Conservation (phyloP, 1,139 yeast species). For the Cylindricascospora bacillispora region DNA sequence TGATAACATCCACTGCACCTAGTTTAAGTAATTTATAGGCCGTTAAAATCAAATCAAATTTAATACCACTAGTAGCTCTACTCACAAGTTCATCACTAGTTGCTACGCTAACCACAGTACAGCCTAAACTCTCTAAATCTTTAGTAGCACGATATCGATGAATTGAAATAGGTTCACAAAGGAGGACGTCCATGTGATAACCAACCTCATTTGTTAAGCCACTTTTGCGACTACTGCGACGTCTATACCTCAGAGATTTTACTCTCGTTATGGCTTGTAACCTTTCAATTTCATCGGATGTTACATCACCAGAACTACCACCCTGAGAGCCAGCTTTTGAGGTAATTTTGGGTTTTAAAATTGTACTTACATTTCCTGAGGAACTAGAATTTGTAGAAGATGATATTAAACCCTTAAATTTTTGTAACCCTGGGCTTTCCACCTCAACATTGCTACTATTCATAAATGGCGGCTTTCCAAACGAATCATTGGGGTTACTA, state of each 20-base stretch:
- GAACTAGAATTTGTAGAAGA: conserved; percentile 7
- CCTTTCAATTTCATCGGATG: conserved; percentile 18
- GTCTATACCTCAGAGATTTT: conserved; percentile 18
- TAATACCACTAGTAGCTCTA: conserved; percentile 70
- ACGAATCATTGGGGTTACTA: too few species aligned
- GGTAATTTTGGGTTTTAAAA: conserved; percentile 5
- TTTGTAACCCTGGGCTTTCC: conserved; percentile 13
- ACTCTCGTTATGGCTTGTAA: conserved; percentile 22
- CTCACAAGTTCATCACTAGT: conserved; percentile 78
- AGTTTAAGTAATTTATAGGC: conserved; percentile 59
- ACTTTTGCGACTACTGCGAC: conserved; percentile 21
- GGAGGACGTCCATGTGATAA: conserved; percentile 44
- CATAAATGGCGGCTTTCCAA: conserved; percentile 3
- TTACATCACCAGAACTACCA: conserved; percentile 10
- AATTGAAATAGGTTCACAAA: conserved; percentile 82
- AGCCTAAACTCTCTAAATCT: conserved; percentile 58
- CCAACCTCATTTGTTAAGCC: conserved; percentile 14
- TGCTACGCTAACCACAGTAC: conserved; percentile 66
- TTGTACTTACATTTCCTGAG: conserved; percentile 2
- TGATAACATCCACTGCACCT: conserved; percentile 61
- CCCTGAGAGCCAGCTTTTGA: conserved; percentile 6
- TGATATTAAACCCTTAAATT: conserved; percentile 20
- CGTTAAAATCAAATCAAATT: conserved; percentile 72
- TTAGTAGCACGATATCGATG: conserved; percentile 58
- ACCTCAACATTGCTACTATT: conserved; percentile 5